Base-by-base conservation (phyloP, 805 yeast genomes). In the Barnettozyma botsteinii region DNA sequence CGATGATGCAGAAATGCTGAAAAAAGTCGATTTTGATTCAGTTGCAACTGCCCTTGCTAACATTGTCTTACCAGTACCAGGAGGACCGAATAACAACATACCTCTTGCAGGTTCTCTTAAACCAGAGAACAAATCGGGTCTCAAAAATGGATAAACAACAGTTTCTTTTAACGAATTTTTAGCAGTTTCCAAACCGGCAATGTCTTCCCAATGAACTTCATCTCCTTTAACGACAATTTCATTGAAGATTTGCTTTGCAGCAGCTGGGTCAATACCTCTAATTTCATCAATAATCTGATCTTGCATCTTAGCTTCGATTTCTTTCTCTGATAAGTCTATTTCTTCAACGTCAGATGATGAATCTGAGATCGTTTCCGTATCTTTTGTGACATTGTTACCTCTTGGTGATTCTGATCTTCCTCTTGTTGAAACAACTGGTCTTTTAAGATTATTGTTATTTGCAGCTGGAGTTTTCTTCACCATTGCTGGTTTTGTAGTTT, bases 61-160 rank as follows among this genome's bases (percentile, higher is more conserved):
- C 98, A 93, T 91, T 0, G 98, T 91, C 54, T 91, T 91, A 44
- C 98, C 98, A 0, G 98, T 91, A 7, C 98, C 98, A 0, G 98
- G 98, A 0, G 98, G 98, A 0, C 98, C 98, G 64, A 91, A 91
- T 33, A 91, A 64, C 21, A 91, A 68, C 96, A 91, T 89, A 4
- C 98, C 98, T 52, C 96, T 67, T 0, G 95, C 93, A 0, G 98
- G 98, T 62, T 89, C 98, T 50, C 98, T 71, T 43, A 93, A 66
- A 1, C 98, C 98, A 44, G 79, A 75, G 56, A 91, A 93, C 47
- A 91, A 68, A 61, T 93, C 98, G 0, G 98, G 98, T 34, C 98
- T 72, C 49, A 93, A 64, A 57, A 91, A 89, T 19, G 98, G 98
- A 58, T 93, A 91, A 12, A 93, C 98, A 4, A 91, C 98, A 0